Evolutionary conservation across 495 filamentous ascomycete species (phyloP).

Genomic region (Aspergillus mulundensis): DNA sequence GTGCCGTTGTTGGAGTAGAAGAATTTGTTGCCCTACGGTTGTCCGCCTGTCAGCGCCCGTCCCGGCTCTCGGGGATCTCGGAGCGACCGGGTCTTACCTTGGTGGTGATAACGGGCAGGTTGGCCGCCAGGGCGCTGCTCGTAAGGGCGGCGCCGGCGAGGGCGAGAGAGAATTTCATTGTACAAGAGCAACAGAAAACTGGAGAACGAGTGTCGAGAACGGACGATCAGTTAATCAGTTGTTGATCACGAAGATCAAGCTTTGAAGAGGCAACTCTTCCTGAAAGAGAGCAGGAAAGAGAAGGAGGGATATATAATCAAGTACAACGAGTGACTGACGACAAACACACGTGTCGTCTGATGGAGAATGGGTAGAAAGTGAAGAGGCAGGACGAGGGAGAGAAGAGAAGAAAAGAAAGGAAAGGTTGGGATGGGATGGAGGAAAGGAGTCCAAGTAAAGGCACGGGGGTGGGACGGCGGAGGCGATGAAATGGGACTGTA

Average conservation of each 20-base stretch:
- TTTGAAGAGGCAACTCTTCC: neutral
- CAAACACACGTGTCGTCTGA: constrained; percentile 18
- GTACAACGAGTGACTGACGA: constrained; percentile 27
- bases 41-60: neutral
- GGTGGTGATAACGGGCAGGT: constrained; percentile 58
- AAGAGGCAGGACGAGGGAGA: constrained; percentile 18
- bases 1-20: constrained; percentile 74
- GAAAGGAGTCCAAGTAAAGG: constrained; percentile 1
- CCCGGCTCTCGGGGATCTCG: neutral
- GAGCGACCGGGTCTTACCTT: constrained; percentile 12
- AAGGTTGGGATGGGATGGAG: constrained; percentile 5
- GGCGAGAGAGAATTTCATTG: constrained; percentile 44
- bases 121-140: constrained; percentile 50
- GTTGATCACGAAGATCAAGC: constrained; percentile 7
- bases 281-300: neutral
- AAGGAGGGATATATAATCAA: neutral
- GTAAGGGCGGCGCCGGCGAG: constrained; percentile 46
- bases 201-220: constrained; percentile 10
- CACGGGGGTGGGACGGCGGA: neutral
- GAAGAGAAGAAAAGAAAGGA: constrained; percentile 12
- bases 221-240: constrained; percentile 16
- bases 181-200: constrained; percentile 13
- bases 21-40: constrained; percentile 59
- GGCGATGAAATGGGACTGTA: neutral
- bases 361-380: constrained; percentile 12